Conservation (phyloP, 2,329 filamentous ascomycete genomes). For the Scedosporium minutisporum region DNA sequence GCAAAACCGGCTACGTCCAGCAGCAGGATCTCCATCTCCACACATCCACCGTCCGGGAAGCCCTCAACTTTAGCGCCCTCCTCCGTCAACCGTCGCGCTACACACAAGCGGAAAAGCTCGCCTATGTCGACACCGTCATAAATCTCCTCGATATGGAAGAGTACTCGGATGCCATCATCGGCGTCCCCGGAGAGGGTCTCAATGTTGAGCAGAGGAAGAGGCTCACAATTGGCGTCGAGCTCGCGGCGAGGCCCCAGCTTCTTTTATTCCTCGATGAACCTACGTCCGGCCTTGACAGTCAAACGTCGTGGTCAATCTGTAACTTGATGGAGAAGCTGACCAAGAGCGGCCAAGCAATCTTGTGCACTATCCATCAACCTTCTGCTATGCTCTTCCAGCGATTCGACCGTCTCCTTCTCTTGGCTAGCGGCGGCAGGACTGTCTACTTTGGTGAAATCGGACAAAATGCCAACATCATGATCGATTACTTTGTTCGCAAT, state of each 20-base stretch:
- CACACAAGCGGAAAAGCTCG: slow-evolving; percentile 36
- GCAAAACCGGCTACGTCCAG: slow-evolving; percentile 63
- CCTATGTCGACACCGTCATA: slow-evolving; percentile 44
- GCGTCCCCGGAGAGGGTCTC: slow-evolving; percentile 31
- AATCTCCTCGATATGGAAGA: slow-evolving; percentile 45
- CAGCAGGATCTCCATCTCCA: slow-evolving; percentile 47
- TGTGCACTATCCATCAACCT: slow-evolving; percentile 44
- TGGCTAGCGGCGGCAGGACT: slow-evolving; percentile 42
- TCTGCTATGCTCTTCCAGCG: slow-evolving; percentile 28
- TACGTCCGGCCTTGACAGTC: slow-evolving; percentile 44
- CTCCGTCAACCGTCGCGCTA: slow-evolving; percentile 34
- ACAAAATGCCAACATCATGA: slow-evolving; percentile 33
- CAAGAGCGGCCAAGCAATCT: slow-evolving; percentile 36
- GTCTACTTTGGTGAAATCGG: slow-evolving; percentile 53
- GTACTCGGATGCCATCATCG: slow-evolving; percentile 45
- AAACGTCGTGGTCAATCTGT: slow-evolving; percentile 63
- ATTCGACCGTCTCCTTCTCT: slow-evolving; percentile 48
- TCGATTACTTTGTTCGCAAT: slow-evolving; percentile 52
- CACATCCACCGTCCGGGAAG: slow-evolving; percentile 36
- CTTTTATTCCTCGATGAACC: slow-evolving; percentile 46
- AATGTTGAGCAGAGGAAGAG: slow-evolving; percentile 43
- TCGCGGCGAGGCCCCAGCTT: slow-evolving; percentile 33
- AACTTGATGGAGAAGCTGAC: slow-evolving; percentile 59
- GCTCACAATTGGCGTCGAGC: slow-evolving; percentile 39
- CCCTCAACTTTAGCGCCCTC: slow-evolving; percentile 30